phyloP scores from a whole-genome alignment of 768 basidiomycete species.

The Pisolithus tinctorius region DNA sequence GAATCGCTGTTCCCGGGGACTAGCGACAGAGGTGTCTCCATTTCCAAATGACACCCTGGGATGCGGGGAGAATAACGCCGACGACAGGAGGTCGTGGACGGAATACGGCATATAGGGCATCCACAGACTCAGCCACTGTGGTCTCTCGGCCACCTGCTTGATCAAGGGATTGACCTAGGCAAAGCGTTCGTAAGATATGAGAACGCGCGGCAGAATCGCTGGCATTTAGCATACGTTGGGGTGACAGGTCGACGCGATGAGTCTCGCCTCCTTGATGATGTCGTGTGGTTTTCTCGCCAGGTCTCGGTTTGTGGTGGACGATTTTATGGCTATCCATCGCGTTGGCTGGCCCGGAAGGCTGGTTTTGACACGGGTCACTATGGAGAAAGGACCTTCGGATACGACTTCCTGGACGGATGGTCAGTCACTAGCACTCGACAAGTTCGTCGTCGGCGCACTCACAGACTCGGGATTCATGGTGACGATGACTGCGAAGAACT shows the following conservation, averaged over 20 bases:
- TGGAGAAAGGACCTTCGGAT: conserved; percentile 19
- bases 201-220: neutral
- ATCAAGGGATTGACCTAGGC: conserved; percentile 50
- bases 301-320: conserved; percentile 37
- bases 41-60: conserved; percentile 14
- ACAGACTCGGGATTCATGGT: neutral
- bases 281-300: conserved; percentile 61
- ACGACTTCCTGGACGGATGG: conserved; percentile 13
- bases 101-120: conserved; percentile 62
- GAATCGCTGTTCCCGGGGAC: conserved; percentile 32
- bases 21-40: conserved; percentile 1
- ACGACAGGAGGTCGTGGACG: conserved; percentile 40
- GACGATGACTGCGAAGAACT: too few relatives aligned
- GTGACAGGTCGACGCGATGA: conserved; percentile 43
- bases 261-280: conserved; percentile 55
- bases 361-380: conserved; percentile 14
- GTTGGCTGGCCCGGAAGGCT: neutral
- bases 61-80: conserved; percentile 21
- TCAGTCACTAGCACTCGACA: conserved; percentile 4
- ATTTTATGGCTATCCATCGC: conserved; percentile 39
- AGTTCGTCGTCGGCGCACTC: neutral
- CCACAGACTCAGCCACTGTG: conserved; percentile 47
- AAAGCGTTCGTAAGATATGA: neutral
- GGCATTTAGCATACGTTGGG: conserved; percentile 41
- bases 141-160: conserved; percentile 32